Conservation (phyloP, 345 rosid species). For the Salix viminalis region DNA sequence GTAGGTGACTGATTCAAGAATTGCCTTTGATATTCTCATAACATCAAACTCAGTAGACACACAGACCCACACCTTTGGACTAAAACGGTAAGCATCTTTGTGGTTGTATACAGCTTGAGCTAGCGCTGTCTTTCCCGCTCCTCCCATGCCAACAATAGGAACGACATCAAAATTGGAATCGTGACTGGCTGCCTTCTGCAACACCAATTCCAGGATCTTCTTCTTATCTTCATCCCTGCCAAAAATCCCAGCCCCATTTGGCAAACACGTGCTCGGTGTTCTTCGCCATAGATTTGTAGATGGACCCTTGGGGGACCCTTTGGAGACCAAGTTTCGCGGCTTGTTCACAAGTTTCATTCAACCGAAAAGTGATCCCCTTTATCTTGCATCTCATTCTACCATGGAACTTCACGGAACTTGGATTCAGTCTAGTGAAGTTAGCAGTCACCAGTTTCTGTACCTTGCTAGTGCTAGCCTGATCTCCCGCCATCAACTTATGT, state of each 20-base stretch:
- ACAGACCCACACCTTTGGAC: conserved; percentile 28
- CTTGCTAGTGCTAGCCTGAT: neutral
- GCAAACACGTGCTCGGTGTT: conserved; percentile 9
- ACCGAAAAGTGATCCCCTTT: conserved; percentile 1
- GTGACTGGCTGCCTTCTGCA: neutral
- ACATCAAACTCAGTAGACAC: conserved; percentile 32
- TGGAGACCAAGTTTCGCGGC: neutral
- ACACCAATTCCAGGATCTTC: neutral
- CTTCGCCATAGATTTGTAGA: neutral
- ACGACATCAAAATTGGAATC: too few relatives aligned
- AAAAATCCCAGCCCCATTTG: conserved; percentile 7
- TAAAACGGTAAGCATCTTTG: too few relatives aligned
- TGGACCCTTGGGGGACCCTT: conserved; percentile 8
- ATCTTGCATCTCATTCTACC: neutral
- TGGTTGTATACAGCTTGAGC: too few relatives aligned
- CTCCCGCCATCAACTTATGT: neutral
- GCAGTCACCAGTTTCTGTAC: neutral
- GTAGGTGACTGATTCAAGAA: conserved; percentile 2
- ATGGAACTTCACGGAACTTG: neutral
- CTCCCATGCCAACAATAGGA: too few relatives aligned
- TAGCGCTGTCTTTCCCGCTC: too few relatives aligned
- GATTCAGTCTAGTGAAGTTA: neutral
- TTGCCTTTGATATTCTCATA: conserved; percentile 7
- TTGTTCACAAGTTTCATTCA: neutral
- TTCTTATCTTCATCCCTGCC: conserved; percentile 31